These are phyloP conservation scores for Sodiomyces alkalinus DNA, from an alignment of 2,329 filamentous ascomycete genomes.

Conservation along the genomic window DNA sequence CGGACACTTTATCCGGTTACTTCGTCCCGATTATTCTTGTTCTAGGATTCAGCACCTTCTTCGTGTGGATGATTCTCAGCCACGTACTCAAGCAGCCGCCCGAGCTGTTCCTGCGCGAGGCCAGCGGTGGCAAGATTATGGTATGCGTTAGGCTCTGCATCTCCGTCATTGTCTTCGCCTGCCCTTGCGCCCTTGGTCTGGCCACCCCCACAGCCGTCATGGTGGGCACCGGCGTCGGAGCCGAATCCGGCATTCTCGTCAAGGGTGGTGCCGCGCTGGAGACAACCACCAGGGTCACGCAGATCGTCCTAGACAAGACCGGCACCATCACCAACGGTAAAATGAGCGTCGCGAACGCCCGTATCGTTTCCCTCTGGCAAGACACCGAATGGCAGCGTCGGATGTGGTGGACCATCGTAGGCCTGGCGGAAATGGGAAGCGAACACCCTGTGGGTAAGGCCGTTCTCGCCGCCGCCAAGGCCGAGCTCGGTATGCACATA, in stretches of 20 bases:
- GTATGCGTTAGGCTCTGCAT: slow-evolving; percentile 96
- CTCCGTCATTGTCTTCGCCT: slow-evolving; percentile 95
- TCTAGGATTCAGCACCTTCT: slow-evolving; percentile 73
- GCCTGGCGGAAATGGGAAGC: slow-evolving; percentile 84
- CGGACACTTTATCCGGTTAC: slow-evolving; percentile 80
- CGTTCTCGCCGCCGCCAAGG: slow-evolving; percentile 60
- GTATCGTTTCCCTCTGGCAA: slow-evolving; percentile 54
- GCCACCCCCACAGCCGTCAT: slow-evolving; percentile 95
- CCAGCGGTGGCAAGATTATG: slow-evolving; percentile 84
- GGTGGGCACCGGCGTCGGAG: slow-evolving; percentile 95
- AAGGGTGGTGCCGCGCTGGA: slow-evolving; percentile 91
- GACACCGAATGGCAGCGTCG: slow-evolving; percentile 53
- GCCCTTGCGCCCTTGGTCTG: slow-evolving; percentile 88
- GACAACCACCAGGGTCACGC: slow-evolving; percentile 75
- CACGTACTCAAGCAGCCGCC: slow-evolving; percentile 76
- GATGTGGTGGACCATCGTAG: slow-evolving; percentile 57
- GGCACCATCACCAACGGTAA: slow-evolving; percentile 88
- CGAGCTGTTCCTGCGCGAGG: slow-evolving; percentile 65
- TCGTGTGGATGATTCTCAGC: slow-evolving; percentile 88
- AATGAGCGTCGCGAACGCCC: slow-evolving; percentile 73
- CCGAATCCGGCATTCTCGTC: slow-evolving; percentile 91
- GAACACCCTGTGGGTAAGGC: slow-evolving; percentile 94
- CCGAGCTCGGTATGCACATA: slow-evolving; percentile 53
- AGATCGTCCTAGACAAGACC: slow-evolving; percentile 90
- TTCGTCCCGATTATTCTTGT: slow-evolving; percentile 84